phyloP scores from a whole-genome alignment of 768 basidiomycete species.

The Tricholomella constricta region DNA sequence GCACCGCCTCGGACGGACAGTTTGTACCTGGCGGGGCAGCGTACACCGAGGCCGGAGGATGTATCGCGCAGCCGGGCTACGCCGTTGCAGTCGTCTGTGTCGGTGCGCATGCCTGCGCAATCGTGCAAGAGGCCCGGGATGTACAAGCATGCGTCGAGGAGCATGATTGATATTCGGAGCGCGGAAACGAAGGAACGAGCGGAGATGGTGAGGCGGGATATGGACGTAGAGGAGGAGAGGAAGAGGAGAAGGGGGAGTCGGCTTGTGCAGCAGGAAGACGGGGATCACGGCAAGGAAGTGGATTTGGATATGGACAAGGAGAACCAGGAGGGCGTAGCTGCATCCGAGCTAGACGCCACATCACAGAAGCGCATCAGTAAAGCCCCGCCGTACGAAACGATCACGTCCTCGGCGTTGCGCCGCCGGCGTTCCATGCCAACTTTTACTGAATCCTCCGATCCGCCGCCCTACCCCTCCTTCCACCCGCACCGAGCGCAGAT shows the following conservation, averaged over 20 bases:
- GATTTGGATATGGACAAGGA: conserved; percentile 13
- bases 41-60: conserved; percentile 24
- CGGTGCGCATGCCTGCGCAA: not conserved
- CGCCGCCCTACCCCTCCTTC: conserved; percentile 67
- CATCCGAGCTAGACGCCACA: not conserved
- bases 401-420: conserved; percentile 37
- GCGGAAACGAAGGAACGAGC: conserved; percentile 32
- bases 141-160: conserved; percentile 62
- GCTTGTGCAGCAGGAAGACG: not conserved
- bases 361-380: conserved; percentile 29
- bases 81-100: conserved; percentile 7
- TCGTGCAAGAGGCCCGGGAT: conserved; percentile 42
- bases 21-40: conserved; percentile 14
- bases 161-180: conserved; percentile 59
- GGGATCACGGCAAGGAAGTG: conserved; percentile 1
- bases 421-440: conserved; percentile 74
- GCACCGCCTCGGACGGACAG: conserved; percentile 1
- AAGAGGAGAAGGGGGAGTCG: conserved; percentile 4
- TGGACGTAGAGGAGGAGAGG: not conserved
- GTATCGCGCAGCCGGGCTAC: conserved; percentile 2
- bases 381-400: conserved; percentile 36
- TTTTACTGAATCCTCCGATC: conserved; percentile 55
- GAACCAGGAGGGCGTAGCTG: conserved; percentile 27
- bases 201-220: conserved; percentile 29
- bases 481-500: conserved; percentile 24